Base-by-base conservation (phyloP, 129 eudicot species). In the Arctium lappa region DNA sequence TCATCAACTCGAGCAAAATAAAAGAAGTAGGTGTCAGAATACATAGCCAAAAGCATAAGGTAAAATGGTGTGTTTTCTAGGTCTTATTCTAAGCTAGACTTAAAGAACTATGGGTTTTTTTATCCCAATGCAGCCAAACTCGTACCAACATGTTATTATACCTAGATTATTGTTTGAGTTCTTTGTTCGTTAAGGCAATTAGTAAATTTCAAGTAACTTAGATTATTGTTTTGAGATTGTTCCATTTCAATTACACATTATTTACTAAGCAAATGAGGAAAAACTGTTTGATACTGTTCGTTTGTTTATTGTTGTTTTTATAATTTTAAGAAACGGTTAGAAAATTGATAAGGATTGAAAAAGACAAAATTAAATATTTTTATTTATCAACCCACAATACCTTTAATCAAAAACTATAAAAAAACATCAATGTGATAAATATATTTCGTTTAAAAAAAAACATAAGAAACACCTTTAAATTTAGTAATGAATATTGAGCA, bases 401-500 rank as follows among this genome's bases (percentile, higher is more conserved):
- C 37, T 75, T 73, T 18, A 75, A 29, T 29, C 13, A 42, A 37
- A 72, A 72, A 18, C 30, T 8, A 13, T 33, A 75, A 22, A 75
- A 29, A 32, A 75, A 30, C 29, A 46, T 30, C 36, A 62, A 69
- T 77, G 72, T 36, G 66, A 60, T 56, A n/a, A 44, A 30, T 75
- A 46, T 75, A 48, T 42, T 44, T 75, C 13, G 22, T 34, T 75
- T 44, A 18, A 4, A 39, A 12, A 6, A 15, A 12, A 63, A 63
- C 7, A 37, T 39, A 18, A 38, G 84, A 50, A 72, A 27, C 73
- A 73, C 73, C 36, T 81, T 81, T 22, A 22, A 22, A 22, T 22
- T 22, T 81, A 27, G 10, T 36, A 72, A 81, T 73, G 62, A 37
- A 53, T 50, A 81, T 72, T 3, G 62, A 22, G 63, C 83, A 80